A percentile compares a stretch with the other conserved stretches of the same genome.
phyloP scores from a whole-genome alignment of 192 early-diverging fungal species.

The Linderina pennispora region DNA sequence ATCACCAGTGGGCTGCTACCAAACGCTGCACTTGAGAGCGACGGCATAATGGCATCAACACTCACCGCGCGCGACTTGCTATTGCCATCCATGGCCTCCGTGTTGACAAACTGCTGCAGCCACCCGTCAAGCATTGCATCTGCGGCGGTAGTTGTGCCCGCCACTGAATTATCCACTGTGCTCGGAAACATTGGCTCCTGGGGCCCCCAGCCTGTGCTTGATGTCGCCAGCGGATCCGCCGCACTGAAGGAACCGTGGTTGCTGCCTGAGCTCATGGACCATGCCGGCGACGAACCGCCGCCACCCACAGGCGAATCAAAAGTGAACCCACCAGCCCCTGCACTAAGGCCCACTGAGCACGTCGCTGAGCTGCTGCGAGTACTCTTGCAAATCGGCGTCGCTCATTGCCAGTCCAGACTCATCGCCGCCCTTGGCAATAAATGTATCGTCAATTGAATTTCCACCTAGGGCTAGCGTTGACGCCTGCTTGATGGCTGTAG shows the following conservation, averaged over 20 bases:
- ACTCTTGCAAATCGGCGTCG: background rate
- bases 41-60: background rate
- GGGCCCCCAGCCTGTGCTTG: too few species aligned
- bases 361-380: background rate
- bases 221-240: background rate
- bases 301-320: background rate
- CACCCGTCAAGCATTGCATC: constrained; percentile 32
- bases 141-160: constrained; percentile 2
- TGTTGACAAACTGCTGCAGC: constrained; percentile 44
- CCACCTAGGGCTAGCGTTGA: too few species aligned
- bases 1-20: too few species aligned
- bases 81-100: constrained; percentile 15
- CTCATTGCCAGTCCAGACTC: background rate
- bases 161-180: background rate
- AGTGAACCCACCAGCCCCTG: too few species aligned
- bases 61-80: background rate
- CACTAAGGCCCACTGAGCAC: background rate
- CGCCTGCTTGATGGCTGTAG: too few species aligned
- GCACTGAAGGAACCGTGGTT: constrained; percentile 5
- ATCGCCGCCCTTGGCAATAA: background rate
- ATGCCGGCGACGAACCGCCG: constrained; percentile 21
- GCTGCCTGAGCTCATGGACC: constrained; percentile 27
- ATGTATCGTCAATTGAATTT: too few species aligned
- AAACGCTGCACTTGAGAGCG: too few species aligned
- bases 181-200: too few species aligned